Evolutionary conservation across 1,284 basidiomycete genomes (phyloP).

Genomic region (Taiwanofungus camphoratus): DNA sequence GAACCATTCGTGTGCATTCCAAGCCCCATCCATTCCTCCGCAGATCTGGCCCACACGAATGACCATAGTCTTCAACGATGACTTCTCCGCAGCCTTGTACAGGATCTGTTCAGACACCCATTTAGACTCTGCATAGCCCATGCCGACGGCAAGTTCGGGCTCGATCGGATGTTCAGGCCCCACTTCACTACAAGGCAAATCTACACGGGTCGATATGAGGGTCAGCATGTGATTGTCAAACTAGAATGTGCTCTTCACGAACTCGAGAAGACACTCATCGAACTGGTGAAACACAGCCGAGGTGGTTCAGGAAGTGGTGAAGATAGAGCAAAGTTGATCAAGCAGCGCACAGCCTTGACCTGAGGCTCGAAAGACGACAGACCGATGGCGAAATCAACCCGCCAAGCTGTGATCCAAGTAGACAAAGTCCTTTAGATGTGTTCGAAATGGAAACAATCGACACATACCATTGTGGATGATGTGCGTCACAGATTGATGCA

Average conservation of each 20-base stretch:
- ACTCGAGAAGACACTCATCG: too few relatives aligned
- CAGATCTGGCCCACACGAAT: constrained; percentile 40
- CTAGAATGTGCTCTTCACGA: too few relatives aligned
- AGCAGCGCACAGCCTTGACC: constrained; percentile 32
- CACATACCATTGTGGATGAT: constrained; percentile 27
- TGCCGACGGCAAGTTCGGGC: constrained; percentile 25
- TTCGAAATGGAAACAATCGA: background rate
- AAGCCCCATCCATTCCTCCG: constrained; percentile 35
- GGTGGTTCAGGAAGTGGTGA: constrained; percentile 18
- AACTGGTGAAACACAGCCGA: background rate
- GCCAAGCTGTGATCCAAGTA: constrained; percentile 35
- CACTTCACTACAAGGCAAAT: too few relatives aligned
- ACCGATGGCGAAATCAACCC: constrained; percentile 36
- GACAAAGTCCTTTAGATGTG: background rate
- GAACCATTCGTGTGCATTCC: constrained; percentile 41
- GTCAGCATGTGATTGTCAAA: too few relatives aligned
- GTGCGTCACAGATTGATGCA: constrained; percentile 20
- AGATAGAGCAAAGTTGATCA: constrained; percentile 35
- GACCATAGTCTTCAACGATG: constrained; percentile 23
- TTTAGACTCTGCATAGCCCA: constrained; percentile 36
- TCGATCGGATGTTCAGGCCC: constrained; percentile 15
- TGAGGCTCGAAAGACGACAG: constrained; percentile 31
- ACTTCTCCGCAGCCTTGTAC: constrained; percentile 16
- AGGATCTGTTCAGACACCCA: constrained; percentile 33
- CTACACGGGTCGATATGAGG: too few relatives aligned